Base-by-base conservation (phyloP, 108 stramenopile species). In the Heterococcus sp. region DNA sequence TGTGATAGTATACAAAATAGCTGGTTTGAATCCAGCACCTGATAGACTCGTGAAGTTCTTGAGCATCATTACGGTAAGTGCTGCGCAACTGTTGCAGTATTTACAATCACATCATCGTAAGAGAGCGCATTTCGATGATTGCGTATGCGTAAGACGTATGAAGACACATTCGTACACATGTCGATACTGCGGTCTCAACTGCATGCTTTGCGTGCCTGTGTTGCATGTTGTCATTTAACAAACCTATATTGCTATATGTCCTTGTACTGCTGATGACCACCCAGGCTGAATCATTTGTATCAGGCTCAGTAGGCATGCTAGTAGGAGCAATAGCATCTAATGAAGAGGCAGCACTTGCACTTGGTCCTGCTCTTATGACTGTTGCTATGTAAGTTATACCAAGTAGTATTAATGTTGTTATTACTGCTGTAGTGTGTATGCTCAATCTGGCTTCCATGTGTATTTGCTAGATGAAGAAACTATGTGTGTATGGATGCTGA, bases 1-100 rank as follows among this genome's bases (percentile, higher is more conserved):
- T 14, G 63, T 79, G 3, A 82, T 96, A 27, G 86, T 95, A 31
- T 96, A 95, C 76, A 85, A 87, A 0, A 81, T 96, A 82, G 88
- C 90, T 4, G 91, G 92, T 36, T 84, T 96, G 21, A 64, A 82
- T 58, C 71, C 73, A 3, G 69, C 73, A 74, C 72, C 72, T 3
- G 81, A 81, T 30, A 73, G 79, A 72, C 35, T 0, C 46, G 46
- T 21, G 8, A 8, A 14, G 14, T 58, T 58, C 21, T 14, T 58
- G 46, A 21, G 46, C 46, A 68, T 68, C 8, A 3, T 68, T 32
- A 68, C 8, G 67, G 8, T 29, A n/a, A 68, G 0, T 21, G 8
- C 46, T n/a, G n/a, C n/a, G n/a, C n/a, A n/a, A n/a, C n/a, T 27
- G 34, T 31, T 31, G 32, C 29, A 68, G 31, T 1, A 0, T n/a